These are phyloP conservation scores for Geotrichum histeridarum DNA, from an alignment of 1,139 yeast species.

Conservation along the genomic window DNA sequence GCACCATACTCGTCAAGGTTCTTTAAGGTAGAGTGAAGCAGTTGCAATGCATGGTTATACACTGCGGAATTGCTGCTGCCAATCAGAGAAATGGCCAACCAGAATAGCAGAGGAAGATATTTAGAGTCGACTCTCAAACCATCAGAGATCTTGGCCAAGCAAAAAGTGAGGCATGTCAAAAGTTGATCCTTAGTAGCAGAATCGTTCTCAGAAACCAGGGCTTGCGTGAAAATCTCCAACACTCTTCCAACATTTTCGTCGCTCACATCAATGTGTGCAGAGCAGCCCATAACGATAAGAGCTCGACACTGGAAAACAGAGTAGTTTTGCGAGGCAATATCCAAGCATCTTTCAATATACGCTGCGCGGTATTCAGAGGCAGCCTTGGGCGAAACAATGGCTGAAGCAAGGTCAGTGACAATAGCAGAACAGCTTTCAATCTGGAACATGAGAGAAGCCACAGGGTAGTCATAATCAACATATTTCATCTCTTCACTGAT, in stretches of 20 bases:
- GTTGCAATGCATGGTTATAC: slow-evolving; percentile 28
- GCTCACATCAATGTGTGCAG: slow-evolving; percentile 59
- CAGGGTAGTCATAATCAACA: slow-evolving; percentile 41
- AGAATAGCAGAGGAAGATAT: slow-evolving; percentile 55
- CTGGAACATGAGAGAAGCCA: slow-evolving; percentile 50
- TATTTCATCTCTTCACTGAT: slow-evolving; percentile 58
- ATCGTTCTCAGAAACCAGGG: slow-evolving; percentile 33
- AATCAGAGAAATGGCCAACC: slow-evolving; percentile 52
- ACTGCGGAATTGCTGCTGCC: slow-evolving; percentile 28
- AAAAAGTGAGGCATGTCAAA: slow-evolving; percentile 36
- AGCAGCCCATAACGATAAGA: slow-evolving; percentile 63
- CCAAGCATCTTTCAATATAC: slow-evolving; percentile 67
- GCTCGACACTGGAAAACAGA: slow-evolving; percentile 71
- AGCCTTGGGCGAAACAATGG: slow-evolving; percentile 42
- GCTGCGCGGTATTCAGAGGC: slow-evolving; percentile 51
- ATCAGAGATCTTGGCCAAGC: slow-evolving; percentile 54
- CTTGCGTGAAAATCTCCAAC: slow-evolving; percentile 33
- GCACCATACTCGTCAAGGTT: slow-evolving; percentile 31
- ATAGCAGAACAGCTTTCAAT: slow-evolving; percentile 64
- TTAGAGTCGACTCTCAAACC: slow-evolving; percentile 56
- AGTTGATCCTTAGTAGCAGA: slow-evolving; percentile 36
- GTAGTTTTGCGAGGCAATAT: slow-evolving; percentile 51
- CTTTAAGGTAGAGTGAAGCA: slow-evolving; percentile 29
- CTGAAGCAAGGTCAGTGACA: slow-evolving; percentile 54
- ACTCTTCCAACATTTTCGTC: slow-evolving; percentile 54